Evolutionary conservation across 768 basidiomycete species (phyloP), one percentile per base, ranked within the genome.

Genomic region (Lentinula edodes): DNA sequence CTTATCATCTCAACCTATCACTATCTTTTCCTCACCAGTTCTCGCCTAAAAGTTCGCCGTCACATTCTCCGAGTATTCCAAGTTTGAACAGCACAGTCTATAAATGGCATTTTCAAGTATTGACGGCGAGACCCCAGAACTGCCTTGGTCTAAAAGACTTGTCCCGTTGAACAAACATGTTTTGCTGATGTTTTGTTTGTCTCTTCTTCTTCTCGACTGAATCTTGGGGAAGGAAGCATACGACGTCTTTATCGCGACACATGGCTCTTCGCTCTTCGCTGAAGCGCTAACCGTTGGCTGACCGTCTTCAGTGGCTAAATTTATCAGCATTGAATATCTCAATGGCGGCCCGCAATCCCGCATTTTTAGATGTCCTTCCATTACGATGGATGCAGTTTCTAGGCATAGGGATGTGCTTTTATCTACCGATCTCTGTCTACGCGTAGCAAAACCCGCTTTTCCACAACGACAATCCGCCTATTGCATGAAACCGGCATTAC

Each of bases 181-280:
- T 28, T 4, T 3, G 28, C 28, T 28, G 28, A 3, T 74, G 71
- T 35, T 53, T 80, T 9, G 71, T 80, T 65, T 43, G 83, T 39
- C 71, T 87, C 34, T 71, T 77, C 41, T 54, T 86, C 62, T 78
- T 80, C 59, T 83, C 86, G 6, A 64, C 81, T 7, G 67, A 75
- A 1, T 74, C 66, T 51, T 66, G 83, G 59, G 75, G 86, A 9
- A 71, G 56, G 70, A 69, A 18, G 78, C 66, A 53, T 85, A 84
- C 69, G 77, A 76, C 60, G 50, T 85, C 45, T 87, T 89, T 72
- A 65, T 78, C 59, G 65, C 72, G 50, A 79, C 77, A 18, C 87
- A 89, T 66, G 67, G 75, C 23, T 52, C 79, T 42, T 80, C 23
- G 23, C 23, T 23, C 23, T 23, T 23, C 23, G 23, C 23, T 23